Conservation (phyloP, 768 basidiomycete genomes). For the Dentipellis fragilis region DNA sequence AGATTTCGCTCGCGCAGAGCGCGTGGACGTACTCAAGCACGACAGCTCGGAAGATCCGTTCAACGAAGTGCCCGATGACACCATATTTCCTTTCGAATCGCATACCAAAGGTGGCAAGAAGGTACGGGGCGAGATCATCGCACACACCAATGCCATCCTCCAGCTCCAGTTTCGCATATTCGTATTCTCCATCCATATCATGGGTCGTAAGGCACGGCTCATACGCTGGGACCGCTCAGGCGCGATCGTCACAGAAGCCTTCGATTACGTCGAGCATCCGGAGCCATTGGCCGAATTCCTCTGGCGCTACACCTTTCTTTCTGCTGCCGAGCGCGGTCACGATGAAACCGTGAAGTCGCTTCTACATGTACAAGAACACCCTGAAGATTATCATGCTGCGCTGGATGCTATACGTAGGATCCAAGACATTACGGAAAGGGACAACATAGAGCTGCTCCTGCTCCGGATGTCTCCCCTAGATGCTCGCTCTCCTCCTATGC, state of each 20-base stretch:
- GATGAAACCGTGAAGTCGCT: too few relatives aligned
- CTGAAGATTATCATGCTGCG: too few relatives aligned
- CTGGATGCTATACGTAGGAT: too few relatives aligned
- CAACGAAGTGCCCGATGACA: neutral
- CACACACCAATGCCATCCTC: neutral
- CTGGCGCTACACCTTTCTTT: constrained; percentile 4
- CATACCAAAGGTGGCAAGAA: neutral
- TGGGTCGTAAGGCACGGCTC: neutral
- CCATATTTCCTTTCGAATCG: neutral
- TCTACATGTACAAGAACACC: too few relatives aligned
- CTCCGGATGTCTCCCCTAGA: too few relatives aligned
- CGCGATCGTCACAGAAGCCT: neutral
- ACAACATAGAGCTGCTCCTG: too few relatives aligned
- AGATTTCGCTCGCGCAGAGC: neutral
- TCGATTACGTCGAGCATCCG: neutral
- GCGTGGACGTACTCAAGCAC: neutral
- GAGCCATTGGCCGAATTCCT: constrained; percentile 1
- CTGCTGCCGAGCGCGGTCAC: neutral
- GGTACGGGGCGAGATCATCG: neutral
- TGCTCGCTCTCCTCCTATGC: too few relatives aligned
- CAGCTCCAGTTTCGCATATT: constrained; percentile 2
- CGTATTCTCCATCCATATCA: neutral
- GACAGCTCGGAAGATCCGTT: neutral
- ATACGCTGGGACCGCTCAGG: constrained; percentile 6
- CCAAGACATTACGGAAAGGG: too few relatives aligned